Evolutionary conservation across 306 rosid species (phyloP), one percentile per base, ranked within the genome.

Genomic region (Cyamopsis tetragonoloba): DNA sequence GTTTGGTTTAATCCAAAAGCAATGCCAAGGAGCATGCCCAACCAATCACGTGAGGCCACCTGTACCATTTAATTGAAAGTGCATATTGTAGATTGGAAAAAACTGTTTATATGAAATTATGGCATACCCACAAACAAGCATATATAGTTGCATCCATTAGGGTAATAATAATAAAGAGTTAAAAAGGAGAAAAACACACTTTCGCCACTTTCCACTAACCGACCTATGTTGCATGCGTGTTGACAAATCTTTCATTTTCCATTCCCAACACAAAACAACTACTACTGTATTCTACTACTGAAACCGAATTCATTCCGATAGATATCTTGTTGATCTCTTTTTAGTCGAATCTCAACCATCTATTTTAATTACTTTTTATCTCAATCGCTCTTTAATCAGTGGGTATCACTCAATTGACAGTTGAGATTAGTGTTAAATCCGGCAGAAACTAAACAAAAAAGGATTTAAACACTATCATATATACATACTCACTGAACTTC

Each of bases 201-300:
- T 42, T 53, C 66, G 65, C 80, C 74, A 66, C 64, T 72, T 35
- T 66, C 92, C 79, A 86, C 91, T 78, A 67, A 65, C 91, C 82
- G 77, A 64, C 87, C 65, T 56, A 57, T 78, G 47, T 23, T 37
- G 82, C 95, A 87, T 82, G 89, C 90, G 88, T 80, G 86, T 87
- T 76, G 92, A 90, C 77, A 71, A 80, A 78, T 65, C 62, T 58
- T 30, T 73, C 81, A 69, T 51, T 47, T 66, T 35, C 60, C 61
- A 26, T 59, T 30, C 66, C 73, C 62, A 46, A 22, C 67, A 58
- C 51, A 35, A 20, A 58, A 34, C 42, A n/a, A n/a, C n/a, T n/a
- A n/a, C n/a, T n/a, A n/a, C n/a, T n/a, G n/a, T n/a, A n/a, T n/a
- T n/a, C n/a, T n/a, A n/a, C n/a, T n/a, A n/a, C n/a, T n/a, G n/a